Evolutionary conservation across 169 alveolate species (phyloP).

Genomic region (Hammondia hammondi): DNA sequence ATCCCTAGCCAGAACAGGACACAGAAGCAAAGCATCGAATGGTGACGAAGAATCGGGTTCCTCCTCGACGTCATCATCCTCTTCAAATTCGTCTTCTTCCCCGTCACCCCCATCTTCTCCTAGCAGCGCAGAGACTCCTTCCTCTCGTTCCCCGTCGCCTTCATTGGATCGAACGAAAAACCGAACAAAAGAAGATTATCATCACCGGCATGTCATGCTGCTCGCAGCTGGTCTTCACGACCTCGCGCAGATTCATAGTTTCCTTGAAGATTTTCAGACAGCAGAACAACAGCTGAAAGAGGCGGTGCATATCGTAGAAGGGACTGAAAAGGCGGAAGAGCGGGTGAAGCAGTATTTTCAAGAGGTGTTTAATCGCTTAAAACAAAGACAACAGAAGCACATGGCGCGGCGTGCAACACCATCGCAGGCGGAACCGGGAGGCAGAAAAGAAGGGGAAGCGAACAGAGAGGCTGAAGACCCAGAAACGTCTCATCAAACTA

Average conservation of each 20-base stretch:
- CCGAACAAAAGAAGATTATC: neutral
- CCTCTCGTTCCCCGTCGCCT: neutral
- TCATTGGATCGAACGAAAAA: neutral
- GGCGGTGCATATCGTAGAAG: neutral
- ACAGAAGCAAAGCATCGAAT: neutral
- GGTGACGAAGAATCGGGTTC: neutral
- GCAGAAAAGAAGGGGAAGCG: too few relatives aligned
- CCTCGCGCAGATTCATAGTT: slow-evolving; percentile 28
- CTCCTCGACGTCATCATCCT: neutral
- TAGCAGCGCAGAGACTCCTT: neutral
- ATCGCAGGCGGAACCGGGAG: too few relatives aligned
- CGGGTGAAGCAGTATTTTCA: slow-evolving; percentile 11
- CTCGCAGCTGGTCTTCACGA: slow-evolving; percentile 31
- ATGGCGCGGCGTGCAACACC: too few relatives aligned
- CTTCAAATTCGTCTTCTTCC: neutral
- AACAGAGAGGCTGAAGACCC: too few relatives aligned
- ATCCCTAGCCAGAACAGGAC: neutral
- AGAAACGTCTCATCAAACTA: too few relatives aligned
- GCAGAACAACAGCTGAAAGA: neutral
- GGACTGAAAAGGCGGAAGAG: neutral
- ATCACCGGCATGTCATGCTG: slow-evolving; percentile 13
- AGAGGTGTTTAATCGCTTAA: neutral
- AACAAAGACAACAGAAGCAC: too few relatives aligned
- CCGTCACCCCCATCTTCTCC: neutral
- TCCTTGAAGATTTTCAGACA: neutral